Percentiles rank a stretch among this genome's conserved stretches.
Evolutionary conservation across 306 rosid species (phyloP).

Genomic region (Cotoneaster glaucophyllus): DNA sequence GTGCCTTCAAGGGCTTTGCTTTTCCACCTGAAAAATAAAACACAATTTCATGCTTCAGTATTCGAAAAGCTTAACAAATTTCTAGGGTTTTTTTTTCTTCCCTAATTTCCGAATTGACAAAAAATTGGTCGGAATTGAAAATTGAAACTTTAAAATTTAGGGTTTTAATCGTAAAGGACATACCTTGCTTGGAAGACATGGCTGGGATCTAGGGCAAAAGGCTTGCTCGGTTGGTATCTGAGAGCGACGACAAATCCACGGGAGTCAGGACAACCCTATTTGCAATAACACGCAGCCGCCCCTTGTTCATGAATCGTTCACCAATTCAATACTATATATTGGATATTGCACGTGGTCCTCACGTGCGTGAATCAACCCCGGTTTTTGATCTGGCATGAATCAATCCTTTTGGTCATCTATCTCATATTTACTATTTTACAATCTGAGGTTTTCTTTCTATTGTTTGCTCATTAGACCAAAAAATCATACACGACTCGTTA

Average conservation of each 20-base stretch:
- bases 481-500: too few relatives aligned
- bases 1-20: conserved; percentile 96
- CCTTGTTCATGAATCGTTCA: background rate
- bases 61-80: background rate
- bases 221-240: conserved; percentile 24
- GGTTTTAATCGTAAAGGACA: background rate
- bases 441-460: too few relatives aligned
- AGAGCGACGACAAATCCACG: conserved; percentile 2
- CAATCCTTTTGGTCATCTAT: background rate
- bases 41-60: background rate
- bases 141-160: background rate
- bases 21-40: conserved; percentile 56
- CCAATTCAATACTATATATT: background rate
- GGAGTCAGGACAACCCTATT: background rate
- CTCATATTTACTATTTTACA: background rate
- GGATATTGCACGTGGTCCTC: background rate
- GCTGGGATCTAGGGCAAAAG: conserved; percentile 35
- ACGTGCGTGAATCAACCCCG: background rate
- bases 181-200: conserved; percentile 96
- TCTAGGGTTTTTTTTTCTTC: background rate
- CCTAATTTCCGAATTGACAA: background rate
- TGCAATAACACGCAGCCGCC: background rate
- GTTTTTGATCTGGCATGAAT: background rate
- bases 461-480: too few relatives aligned
- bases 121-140: background rate